Conservation (phyloP, 306 rosid species). For the Pyrus betulifolia region DNA sequence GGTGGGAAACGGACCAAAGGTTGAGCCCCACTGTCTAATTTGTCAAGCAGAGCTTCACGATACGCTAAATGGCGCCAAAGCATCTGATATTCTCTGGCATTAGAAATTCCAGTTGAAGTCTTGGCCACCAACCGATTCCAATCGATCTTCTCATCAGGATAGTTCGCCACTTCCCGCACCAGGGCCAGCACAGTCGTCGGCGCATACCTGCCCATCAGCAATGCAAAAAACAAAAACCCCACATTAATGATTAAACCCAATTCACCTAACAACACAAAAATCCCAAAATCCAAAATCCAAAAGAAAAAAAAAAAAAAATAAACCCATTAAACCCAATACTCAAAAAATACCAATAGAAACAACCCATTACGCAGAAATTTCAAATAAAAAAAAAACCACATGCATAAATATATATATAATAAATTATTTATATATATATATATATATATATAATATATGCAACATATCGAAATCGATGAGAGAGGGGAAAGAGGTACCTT, state of each 20-base stretch:
- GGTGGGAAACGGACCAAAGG: conserved; percentile 48
- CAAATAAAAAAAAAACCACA: neutral
- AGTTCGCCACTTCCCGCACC: conserved; percentile 61
- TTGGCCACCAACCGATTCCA: conserved; percentile 68
- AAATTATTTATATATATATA: neutral
- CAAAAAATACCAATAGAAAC: too few relatives aligned
- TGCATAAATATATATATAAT: neutral
- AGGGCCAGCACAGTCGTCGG: conserved; percentile 46
- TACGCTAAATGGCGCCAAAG: conserved; percentile 92
- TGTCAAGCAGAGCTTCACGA: conserved; percentile 33
- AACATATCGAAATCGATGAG: neutral
- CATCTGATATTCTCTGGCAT: conserved; percentile 83
- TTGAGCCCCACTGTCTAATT: conserved; percentile 32
- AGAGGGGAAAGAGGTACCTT: conserved; percentile 29
- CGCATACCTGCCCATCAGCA: conserved; percentile 39
- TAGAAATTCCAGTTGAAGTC: conserved; percentile 71
- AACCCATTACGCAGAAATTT: too few relatives aligned
- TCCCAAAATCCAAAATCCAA: neutral
- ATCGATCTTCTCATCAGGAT: conserved; percentile 43
- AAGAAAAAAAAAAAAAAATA: neutral
- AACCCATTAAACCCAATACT: too few relatives aligned
- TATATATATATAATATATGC: neutral
- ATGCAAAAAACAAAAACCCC: neutral
- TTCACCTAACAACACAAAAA: neutral
- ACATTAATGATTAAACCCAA: neutral